These are phyloP conservation scores for Aphanomyces cochlioides DNA, from an alignment of 352 stramenopile genomes.

Conservation along the genomic window DNA sequence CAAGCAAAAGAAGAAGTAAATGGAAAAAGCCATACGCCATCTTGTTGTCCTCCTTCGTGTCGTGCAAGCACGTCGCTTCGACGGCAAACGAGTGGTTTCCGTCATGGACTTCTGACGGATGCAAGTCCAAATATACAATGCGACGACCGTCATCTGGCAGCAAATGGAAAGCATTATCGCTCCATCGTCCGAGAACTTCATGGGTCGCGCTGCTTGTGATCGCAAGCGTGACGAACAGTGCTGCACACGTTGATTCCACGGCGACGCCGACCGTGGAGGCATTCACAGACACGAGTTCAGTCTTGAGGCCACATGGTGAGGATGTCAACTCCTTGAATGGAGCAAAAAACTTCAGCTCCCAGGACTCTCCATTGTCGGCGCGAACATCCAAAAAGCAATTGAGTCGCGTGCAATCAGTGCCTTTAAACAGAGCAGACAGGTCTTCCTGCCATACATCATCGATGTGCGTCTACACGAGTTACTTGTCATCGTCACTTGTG, in stretches of 20 bases:
- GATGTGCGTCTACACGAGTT: too few species aligned
- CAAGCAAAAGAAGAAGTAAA: constrained; percentile 85
- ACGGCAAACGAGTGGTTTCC: background rate
- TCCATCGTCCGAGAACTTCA: constrained; percentile 58
- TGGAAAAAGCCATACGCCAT: constrained; percentile 10
- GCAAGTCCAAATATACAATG: background rate
- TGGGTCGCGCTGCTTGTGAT: constrained; percentile 32
- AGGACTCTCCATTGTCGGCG: constrained; percentile 30
- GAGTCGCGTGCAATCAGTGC: background rate
- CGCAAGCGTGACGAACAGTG: constrained; percentile 72
- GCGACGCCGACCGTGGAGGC: constrained; percentile 41
- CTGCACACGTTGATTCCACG: constrained; percentile 51
- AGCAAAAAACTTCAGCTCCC: constrained; percentile 54
- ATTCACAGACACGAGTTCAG: constrained; percentile 28
- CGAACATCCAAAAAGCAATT: constrained; percentile 59
- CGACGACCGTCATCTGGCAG: constrained; percentile 40
- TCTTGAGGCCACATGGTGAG: constrained; percentile 36
- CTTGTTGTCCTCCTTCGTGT: background rate
- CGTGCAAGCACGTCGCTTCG: constrained; percentile 3
- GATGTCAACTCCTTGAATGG: constrained; percentile 63
- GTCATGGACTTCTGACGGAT: background rate
- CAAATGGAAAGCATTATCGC: constrained; percentile 69
- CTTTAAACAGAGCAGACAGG: constrained; percentile 31
- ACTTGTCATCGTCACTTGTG: too few species aligned
- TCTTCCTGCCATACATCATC: constrained; percentile 35